Percentiles rank a stretch among this genome's conserved stretches.
These are phyloP conservation scores for Nakazawaea pomicola DNA, from an alignment of 805 yeast genomes.

Conservation along the genomic window DNA sequence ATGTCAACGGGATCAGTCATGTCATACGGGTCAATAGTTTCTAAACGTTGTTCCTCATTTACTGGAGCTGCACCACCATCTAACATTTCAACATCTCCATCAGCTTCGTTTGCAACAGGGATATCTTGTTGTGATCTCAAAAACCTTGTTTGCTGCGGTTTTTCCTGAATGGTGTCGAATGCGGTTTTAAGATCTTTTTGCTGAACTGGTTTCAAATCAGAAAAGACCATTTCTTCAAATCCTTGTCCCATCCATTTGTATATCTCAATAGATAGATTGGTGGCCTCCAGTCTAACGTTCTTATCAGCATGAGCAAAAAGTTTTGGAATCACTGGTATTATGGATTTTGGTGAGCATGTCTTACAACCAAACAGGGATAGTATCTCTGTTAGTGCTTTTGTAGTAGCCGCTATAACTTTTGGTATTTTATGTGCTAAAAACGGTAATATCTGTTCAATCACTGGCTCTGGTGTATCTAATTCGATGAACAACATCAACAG, in stretches of 20 bases:
- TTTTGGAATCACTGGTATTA: conserved; percentile 55
- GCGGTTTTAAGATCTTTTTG: conserved; percentile 74
- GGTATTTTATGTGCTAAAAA: conserved; percentile 62
- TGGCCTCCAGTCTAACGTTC: conserved; percentile 77
- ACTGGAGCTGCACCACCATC: conserved; percentile 23
- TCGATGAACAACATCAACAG: conserved; percentile 62
- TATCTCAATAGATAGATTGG: conserved; percentile 60
- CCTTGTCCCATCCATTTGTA: conserved; percentile 70
- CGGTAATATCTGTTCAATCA: conserved; percentile 64
- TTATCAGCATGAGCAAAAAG: conserved; percentile 82
- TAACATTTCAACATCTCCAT: conserved; percentile 34
- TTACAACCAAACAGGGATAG: conserved; percentile 59
- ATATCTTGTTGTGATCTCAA: conserved; percentile 45
- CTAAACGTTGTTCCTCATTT: conserved; percentile 16
- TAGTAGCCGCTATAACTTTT: conserved; percentile 68
- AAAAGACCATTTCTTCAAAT: conserved; percentile 53
- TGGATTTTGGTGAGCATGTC: conserved; percentile 50
- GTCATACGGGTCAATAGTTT: conserved; percentile 58
- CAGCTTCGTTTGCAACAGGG: conserved; percentile 21
- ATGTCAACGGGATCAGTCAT: conserved; percentile 67
- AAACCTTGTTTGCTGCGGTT: conserved; percentile 50
- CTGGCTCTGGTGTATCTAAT: conserved; percentile 57
- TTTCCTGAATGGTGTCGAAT: conserved; percentile 46
- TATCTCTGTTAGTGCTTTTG: conserved; percentile 50
- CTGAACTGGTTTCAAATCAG: conserved; percentile 84